Evolutionary conservation across 2,329 filamentous ascomycete species (phyloP), one percentile per base, ranked within the genome.

Genomic region (Apiospora rasikravindrae): DNA sequence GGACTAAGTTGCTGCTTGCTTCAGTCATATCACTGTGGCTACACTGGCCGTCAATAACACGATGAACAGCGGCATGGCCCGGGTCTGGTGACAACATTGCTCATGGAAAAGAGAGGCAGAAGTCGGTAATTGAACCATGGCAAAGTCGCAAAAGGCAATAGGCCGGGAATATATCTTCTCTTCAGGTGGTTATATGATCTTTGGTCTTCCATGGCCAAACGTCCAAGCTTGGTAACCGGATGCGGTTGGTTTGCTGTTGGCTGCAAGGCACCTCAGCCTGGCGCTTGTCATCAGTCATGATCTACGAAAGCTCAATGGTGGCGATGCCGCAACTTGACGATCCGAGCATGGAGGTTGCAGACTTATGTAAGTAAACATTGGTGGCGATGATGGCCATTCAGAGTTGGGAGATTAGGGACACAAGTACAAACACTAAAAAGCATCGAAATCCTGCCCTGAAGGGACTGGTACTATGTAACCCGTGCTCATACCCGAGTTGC

Each of bases 351-450:
- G 57, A 6, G 57, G 57, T 64, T 64, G 57, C 57, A 64, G 57
- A 64, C 57, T 64, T 64, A 64, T 40, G 57, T 64, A 64, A 64
- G 57, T 64, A 64, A 64, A 64, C 57, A 64, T 40, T 40, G 57
- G 33, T 11, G 16, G 53, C 19, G 10, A 40, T 10, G 19, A 24
- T 40, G 57, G 22, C 22, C 57, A 64, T n/a, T 10, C 29, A 61
- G n/a, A 14, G 26, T 51, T 4, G 6, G 49, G 49, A 26, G 49
- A 51, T 1, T 51, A 11, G 40, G n/a, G n/a, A 24, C 11, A 51
- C n/a, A 26, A 24, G 47, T 22, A 24, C 6, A 22, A 3, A 33
- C 8, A 57, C 6, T 19, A 40, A 64, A 40, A 64, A 40, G 29
- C 16, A 37, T 10, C 19, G 29, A 61, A 57, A 33, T 16, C 7